phyloP scores from a whole-genome alignment of 768 basidiomycete genomes.

The Pisolithus microcarpus region DNA sequence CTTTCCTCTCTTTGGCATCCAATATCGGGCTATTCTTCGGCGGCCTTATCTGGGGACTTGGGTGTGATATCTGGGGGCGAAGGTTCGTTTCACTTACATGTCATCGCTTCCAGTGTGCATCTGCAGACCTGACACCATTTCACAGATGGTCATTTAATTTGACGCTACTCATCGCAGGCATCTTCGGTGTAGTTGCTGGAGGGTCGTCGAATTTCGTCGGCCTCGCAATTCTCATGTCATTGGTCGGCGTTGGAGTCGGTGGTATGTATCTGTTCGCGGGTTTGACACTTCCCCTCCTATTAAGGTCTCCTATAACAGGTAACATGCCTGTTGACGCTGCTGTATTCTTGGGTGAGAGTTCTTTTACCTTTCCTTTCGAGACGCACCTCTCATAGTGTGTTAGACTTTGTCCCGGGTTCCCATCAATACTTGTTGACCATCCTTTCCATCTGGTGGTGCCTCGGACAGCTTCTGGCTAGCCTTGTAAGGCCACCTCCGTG shows the following conservation, averaged over 20 bases:
- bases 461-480: conserved; percentile 47
- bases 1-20: conserved; percentile 43
- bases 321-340: conserved; percentile 52
- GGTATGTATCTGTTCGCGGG: conserved; percentile 20
- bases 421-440: conserved; percentile 55
- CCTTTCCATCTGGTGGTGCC: conserved; percentile 52
- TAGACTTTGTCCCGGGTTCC: conserved; percentile 45
- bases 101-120: neutral
- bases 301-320: conserved; percentile 19
- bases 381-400: neutral
- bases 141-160: conserved; percentile 45
- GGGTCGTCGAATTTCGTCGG: conserved; percentile 40
- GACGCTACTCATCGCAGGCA: conserved; percentile 46
- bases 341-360: conserved; percentile 38
- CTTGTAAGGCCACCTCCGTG: conserved; percentile 25
- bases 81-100: conserved; percentile 20
- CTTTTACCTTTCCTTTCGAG: neutral
- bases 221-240: conserved; percentile 40
- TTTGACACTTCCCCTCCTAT: neutral
- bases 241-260: conserved; percentile 43
- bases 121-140: neutral
- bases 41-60: conserved; percentile 41
- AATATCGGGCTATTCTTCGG: conserved; percentile 50
- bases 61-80: conserved; percentile 47
- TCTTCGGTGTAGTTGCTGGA: conserved; percentile 47